Evolutionary conservation across 768 basidiomycete species (phyloP), one percentile per base, ranked within the genome.

Genomic region (Clavulina sp.): DNA sequence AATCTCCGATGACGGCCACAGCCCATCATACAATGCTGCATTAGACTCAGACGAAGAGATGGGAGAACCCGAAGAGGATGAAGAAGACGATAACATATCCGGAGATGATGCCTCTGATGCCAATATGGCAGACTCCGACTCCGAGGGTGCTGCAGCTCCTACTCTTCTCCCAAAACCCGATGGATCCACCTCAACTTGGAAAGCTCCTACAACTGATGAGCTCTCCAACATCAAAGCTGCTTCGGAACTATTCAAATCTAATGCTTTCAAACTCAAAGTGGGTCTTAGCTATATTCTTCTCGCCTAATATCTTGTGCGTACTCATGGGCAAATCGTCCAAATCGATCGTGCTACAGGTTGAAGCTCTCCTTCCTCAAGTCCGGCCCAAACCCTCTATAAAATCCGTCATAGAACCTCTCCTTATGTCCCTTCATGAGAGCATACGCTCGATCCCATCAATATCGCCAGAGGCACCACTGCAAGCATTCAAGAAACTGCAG

Each of bases 261-360:
- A 70, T 51, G 75, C 82, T 2, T 91, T 92, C 70, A 85, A 86
- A 58, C 71, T 92, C 5, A 85, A 91, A 73, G 84, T 83, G 43
- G 7, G 68, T 55, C 7, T 26, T 13, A n/a, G 36, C 33, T 44
- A 13, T n/a, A 52, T 24, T 19, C 16, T 23, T 54, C 5, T 48
- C 23, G 3, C 4, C 43, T 34, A 28, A 21, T 29, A 9, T 33
- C 13, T 4, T 9, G 31, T 2, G 30, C 7, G 18, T 3, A 13
- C 6, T 18, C 23, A 13, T 7, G 32, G n/a, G 52, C 31, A 28
- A 47, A 48, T n/a, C 48, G n/a, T 58, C 34, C 34, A 38, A 38
- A 9, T 52, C 33, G 56, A 46, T 59, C 7, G 49, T 48, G 18
- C 33, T 29, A 26, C 60, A 89, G 46, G 52, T 69, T 21, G 63